phyloP scores from a whole-genome alignment of 345 rosid genomes.

The Euphorbia peplus region DNA sequence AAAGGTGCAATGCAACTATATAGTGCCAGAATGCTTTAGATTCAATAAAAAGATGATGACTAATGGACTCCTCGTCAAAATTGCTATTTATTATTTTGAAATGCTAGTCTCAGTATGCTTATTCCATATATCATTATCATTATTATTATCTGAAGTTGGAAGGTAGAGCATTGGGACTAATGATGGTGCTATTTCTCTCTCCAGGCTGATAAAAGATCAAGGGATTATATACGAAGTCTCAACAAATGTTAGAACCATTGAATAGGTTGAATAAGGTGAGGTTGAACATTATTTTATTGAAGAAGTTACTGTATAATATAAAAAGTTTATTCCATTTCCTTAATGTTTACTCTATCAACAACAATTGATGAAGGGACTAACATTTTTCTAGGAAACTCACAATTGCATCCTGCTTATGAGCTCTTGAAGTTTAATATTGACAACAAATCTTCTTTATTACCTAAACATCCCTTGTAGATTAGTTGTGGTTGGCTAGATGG shows the following conservation, averaged over 20 bases:
- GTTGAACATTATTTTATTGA: not conserved
- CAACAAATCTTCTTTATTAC: too few relatives aligned
- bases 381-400: not conserved
- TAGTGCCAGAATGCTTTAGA: not conserved
- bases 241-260: conserved; percentile 25
- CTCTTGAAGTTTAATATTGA: not conserved
- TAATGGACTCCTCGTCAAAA: not conserved
- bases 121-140: not conserved
- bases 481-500: too few relatives aligned
- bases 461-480: too few relatives aligned
- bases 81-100: not conserved
- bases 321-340: not conserved
- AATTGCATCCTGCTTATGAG: not conserved
- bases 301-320: not conserved
- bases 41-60: not conserved
- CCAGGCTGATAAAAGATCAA: conserved; percentile 72
- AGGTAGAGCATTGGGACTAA: not conserved
- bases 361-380: not conserved
- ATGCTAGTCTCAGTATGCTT: not conserved
- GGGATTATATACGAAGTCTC: conserved; percentile 53
- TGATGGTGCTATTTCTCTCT: not conserved
- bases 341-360: not conserved
- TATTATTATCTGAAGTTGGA: conserved; percentile 5
- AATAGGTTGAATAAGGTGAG: conserved; percentile 22
- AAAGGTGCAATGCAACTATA: not conserved